Conservation (phyloP, 306 rosid species). For the Begonia masoniana region DNA sequence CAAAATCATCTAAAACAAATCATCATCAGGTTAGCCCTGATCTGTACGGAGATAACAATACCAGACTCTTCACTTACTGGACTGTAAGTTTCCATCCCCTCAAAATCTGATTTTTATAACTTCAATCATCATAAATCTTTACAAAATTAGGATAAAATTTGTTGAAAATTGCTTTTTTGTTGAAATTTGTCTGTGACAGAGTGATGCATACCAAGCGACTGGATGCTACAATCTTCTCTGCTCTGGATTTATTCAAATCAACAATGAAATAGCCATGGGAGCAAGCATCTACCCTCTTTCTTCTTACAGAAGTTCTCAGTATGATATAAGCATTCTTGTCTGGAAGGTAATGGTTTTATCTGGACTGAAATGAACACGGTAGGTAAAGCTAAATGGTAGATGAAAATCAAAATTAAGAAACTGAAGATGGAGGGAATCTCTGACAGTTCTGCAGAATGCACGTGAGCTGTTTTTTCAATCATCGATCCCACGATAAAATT, state of each 20-base stretch:
- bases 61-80: constrained; percentile 49
- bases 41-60: constrained; percentile 81
- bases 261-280: constrained; percentile 21
- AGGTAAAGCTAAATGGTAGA: no score
- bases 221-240: constrained; percentile 58
- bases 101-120: no score
- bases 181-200: no score
- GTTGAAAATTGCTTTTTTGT: no score
- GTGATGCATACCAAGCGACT: constrained; percentile 79
- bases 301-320: constrained; percentile 40
- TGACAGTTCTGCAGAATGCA: no score
- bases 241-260: constrained; percentile 83
- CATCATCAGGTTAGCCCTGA: constrained; percentile 67
- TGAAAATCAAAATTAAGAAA: no score
- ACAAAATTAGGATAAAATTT: no score
- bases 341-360: constrained; percentile 48
- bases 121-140: constrained; percentile 10
- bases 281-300: constrained; percentile 60
- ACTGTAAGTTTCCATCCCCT: constrained; percentile 34
- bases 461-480: no score
- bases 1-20: no score
- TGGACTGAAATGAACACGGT: no score
- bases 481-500: no score
- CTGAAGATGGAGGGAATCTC: no score
- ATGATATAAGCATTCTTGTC: constrained; percentile 69